Percentiles rank a stretch among this genome's conserved stretches.
phyloP scores from a whole-genome alignment of 1,284 basidiomycete species.

The Neonothopanus nambi region DNA sequence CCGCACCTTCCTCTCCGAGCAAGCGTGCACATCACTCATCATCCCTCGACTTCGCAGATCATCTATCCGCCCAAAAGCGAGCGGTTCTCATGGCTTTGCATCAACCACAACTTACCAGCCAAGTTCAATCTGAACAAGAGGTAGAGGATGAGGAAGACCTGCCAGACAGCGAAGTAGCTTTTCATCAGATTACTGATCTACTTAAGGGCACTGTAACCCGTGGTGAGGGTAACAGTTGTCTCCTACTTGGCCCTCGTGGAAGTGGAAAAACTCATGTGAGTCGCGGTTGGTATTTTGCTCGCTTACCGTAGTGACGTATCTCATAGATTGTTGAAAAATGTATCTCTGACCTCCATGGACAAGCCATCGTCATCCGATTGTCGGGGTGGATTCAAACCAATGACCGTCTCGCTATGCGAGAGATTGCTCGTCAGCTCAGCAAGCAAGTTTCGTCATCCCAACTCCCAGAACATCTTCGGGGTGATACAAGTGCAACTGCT shows the following conservation, averaged over 20 bases:
- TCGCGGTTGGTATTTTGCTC: conserved; percentile 11
- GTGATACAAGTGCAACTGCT: conserved; percentile 27
- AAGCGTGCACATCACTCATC: too few relatives aligned
- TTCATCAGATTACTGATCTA: conserved; percentile 58
- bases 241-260: conserved; percentile 80
- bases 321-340: conserved; percentile 60
- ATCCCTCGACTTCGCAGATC: background rate
- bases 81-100: conserved; percentile 55
- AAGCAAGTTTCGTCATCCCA: conserved; percentile 65
- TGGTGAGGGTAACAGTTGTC: conserved; percentile 89
- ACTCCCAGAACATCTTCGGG: conserved; percentile 23
- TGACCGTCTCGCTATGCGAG: conserved; percentile 88
- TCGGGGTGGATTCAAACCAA: conserved; percentile 86
- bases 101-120: conserved; percentile 23
- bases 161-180: conserved; percentile 50
- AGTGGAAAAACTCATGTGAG: conserved; percentile 83
- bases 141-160: conserved; percentile 33
- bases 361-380: conserved; percentile 76
- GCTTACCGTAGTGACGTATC: conserved; percentile 7
- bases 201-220: conserved; percentile 72
- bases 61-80: conserved; percentile 55
- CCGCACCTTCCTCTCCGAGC: conserved; percentile 2
- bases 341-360: conserved; percentile 41
- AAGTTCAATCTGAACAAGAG: conserved; percentile 26
- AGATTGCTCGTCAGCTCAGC: conserved; percentile 82